Evolutionary conservation across 164 flowering plant genomes (phyloP), one percentile per base, ranked within the genome.

Genomic region (Brasenia schreberi): DNA sequence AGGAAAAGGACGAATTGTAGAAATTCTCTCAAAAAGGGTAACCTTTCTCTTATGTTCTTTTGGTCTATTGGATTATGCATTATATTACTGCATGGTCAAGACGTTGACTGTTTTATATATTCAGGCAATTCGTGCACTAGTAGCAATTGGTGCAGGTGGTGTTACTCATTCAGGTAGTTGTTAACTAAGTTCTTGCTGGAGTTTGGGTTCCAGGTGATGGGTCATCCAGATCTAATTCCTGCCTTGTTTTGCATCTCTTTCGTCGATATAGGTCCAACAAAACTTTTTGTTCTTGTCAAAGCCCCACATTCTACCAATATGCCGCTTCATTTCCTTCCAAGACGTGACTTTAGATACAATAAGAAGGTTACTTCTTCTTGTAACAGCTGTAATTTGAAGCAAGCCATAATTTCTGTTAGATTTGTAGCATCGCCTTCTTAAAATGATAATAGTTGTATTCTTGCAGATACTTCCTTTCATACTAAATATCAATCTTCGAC

Each of bases 241-340:
- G 33, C 64, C 18, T 18, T 43, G 61, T 52, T 61, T 1, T n/a
- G 14, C 60, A 18, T 63, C 59, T 4, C 49, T 65, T 45, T 66
- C 53, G 64, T 64, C 43, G 7, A 73, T 76, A 44, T 74, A 94
- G 99, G 99, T 58, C 85, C 91, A 16, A 71, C 77, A n/a, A 94
- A 89, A 76, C 67, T 94, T 81, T 94, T 91, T 81, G 75, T 94
- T 62, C 73, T 94, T 78, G 87, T 88, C 42, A 83, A 85, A 83
- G 99, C 96, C 75, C 92, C 96, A 33, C 69, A 84, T 70, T 79
- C 88, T 60, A 70, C 88, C 66, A 88, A 70, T 71, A 67, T 83
- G 79, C 90, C 97, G 42, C 71, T 73, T 66, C 96, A 91, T 85
- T 94, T 94, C 79, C 96, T 94, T 73, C 97, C 96, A 59, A 91